Base-by-base conservation (phyloP, 441 rosid species). In the Gossypium davidsonii region DNA sequence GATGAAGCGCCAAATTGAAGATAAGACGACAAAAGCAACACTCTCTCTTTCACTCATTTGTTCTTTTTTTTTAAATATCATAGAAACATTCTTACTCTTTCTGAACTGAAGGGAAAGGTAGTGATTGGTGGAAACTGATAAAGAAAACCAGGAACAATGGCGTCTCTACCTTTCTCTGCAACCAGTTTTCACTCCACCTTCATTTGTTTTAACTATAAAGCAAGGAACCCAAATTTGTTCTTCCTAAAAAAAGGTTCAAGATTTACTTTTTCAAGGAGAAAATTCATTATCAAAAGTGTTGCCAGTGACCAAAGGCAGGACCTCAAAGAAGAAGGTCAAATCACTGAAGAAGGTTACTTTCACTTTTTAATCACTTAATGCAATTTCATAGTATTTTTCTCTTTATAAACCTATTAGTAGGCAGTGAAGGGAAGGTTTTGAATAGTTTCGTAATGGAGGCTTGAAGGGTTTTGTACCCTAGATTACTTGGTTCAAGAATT, bases 291-390 rank as follows among this genome's bases (percentile, higher is more conserved):
- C 59, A 82, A 66, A 37, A 83, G 69, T 74, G 79, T 83, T 52
- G 81, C 83, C 5, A 75, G 86, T 46, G 75, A 81, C 61, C 84
- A 70, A 44, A 76, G 60, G 79, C 79, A 71, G 74, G 65, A 77
- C 26, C 51, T 78, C 61, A 61, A 80, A 62, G 83, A 76, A 26
- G 83, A 75, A 34, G 67, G 81, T 51, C 65, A 12, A 55, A 12
- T 74, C 23, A n/a, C 77, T 71, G 76, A 44, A 37, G 67, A 67
- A 71, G 86, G 86, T 81, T 49, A 58, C 10, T 20, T 37, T 25
- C 26, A 46, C 70, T 51, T 61, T 67, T 70, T 59, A 58, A 14
- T 3, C 31, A 12, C 17, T 60, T 44, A 39, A 8, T 39, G 44
- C 44, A 39, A 39, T 55, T 42, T 25, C 44, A 14, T n/a, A 7